Evolutionary conservation across 352 stramenopile species (phyloP).

Genomic region (Globisporangium megalacanthum): DNA sequence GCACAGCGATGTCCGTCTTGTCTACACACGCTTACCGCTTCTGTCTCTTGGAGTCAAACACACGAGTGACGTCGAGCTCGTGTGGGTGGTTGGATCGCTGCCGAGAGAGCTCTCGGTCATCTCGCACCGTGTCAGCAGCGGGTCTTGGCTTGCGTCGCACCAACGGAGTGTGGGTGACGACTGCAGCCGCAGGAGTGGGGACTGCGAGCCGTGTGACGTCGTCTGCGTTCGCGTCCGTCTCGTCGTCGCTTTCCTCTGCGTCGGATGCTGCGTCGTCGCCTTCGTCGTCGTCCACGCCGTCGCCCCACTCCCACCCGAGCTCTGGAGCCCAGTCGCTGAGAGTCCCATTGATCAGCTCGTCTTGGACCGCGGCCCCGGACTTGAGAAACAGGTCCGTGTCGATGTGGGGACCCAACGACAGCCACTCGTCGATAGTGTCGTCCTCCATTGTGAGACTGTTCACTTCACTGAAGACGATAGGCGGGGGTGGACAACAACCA

Average conservation of each 20-base stretch:
- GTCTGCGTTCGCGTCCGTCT: slow-evolving; percentile 18
- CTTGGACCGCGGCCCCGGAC: slow-evolving; percentile 7
- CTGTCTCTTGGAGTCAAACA: neutral
- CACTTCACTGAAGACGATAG: slow-evolving; percentile 7
- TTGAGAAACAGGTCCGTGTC: slow-evolving; percentile 9
- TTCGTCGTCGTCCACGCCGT: slow-evolving; percentile 8
- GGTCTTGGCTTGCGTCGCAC: slow-evolving; percentile 8
- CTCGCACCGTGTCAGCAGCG: neutral
- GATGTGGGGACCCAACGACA: slow-evolving; percentile 2
- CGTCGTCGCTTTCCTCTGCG: slow-evolving; percentile 36
- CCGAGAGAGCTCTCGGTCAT: too few relatives aligned
- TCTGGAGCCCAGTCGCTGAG: slow-evolving; percentile 9
- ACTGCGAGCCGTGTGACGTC: neutral
- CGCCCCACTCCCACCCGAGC: slow-evolving; percentile 5
- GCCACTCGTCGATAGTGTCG: neutral
- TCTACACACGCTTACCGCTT: neutral
- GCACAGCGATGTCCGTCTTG: neutral
- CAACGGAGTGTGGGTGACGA: slow-evolving; percentile 8
- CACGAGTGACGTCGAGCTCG: too few relatives aligned
- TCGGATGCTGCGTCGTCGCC: slow-evolving; percentile 8
- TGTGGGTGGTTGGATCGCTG: too few relatives aligned
- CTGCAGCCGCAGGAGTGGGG: neutral
- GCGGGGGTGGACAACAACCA: neutral
- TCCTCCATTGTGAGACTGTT: slow-evolving; percentile 8
- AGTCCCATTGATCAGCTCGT: slow-evolving; percentile 11